A percentile compares a stretch with the other conserved stretches of the same genome.
These are phyloP conservation scores for Candida tunisiensis DNA, from an alignment of 1,139 yeast species.

Conservation along the genomic window DNA sequence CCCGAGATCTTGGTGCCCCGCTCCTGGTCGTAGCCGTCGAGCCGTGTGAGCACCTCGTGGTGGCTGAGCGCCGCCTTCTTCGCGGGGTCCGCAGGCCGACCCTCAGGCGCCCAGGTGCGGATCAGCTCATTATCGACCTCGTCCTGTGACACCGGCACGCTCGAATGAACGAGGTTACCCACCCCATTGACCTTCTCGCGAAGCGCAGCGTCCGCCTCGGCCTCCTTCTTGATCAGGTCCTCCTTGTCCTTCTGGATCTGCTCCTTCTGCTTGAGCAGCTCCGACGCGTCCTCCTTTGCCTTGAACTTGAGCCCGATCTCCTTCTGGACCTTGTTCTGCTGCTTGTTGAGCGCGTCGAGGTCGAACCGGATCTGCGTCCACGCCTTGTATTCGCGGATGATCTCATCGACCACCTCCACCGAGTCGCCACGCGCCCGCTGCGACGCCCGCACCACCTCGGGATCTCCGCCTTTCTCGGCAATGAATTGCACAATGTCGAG, in stretches of 20 bases:
- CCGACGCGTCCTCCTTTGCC: constrained; percentile 88
- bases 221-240: constrained; percentile 47
- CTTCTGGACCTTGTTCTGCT: constrained; percentile 75
- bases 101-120: constrained; percentile 73
- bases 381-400: constrained; percentile 72
- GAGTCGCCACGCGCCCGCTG: constrained; percentile 91
- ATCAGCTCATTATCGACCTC: constrained; percentile 86
- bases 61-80: constrained; percentile 73
- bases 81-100: constrained; percentile 31
- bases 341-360: constrained; percentile 78
- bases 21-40: constrained; percentile 97
- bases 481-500: constrained; percentile 82
- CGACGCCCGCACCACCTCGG: constrained; percentile 71
- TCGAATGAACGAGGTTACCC: constrained; percentile 87
- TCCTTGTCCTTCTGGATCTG: constrained; percentile 54
- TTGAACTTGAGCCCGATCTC: constrained; percentile 85
- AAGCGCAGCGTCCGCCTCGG: constrained; percentile 59
- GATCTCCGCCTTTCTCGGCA: constrained; percentile 94
- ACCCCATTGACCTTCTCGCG: constrained; percentile 70
- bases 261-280: constrained; percentile 67
- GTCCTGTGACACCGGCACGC: constrained; percentile 73
- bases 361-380: constrained; percentile 92
- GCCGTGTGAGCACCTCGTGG: constrained; percentile 84
- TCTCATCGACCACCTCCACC: constrained; percentile 91
- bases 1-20: constrained; percentile 97